These are phyloP conservation scores for Lyophyllum semitale DNA, from an alignment of 768 basidiomycete species.

Conservation along the genomic window DNA sequence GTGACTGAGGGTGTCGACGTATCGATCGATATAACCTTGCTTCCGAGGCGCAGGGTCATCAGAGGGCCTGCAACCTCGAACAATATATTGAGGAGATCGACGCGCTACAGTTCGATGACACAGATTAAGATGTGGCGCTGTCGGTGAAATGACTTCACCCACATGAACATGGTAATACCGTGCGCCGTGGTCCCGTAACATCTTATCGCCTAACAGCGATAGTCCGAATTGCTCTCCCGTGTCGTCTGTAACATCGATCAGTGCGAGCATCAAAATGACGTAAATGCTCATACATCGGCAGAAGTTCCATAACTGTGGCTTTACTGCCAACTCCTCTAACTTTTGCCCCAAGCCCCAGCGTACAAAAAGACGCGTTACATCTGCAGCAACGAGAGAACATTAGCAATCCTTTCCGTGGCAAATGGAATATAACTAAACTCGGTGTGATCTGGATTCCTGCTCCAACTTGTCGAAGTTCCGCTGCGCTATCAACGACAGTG, in stretches of 20 bases:
- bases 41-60: constrained; percentile 33
- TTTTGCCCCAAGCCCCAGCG: background rate
- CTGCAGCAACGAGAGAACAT: background rate
- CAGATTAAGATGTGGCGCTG: constrained; percentile 14
- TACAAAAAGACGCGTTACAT: background rate
- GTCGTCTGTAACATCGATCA: background rate
- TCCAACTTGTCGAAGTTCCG: background rate
- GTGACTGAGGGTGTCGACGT: constrained; percentile 18
- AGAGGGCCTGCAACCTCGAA: constrained; percentile 34
- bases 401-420: background rate
- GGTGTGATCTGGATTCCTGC: background rate
- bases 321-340: background rate
- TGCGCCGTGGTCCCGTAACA: constrained; percentile 28
- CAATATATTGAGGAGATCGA: constrained; percentile 45
- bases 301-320: background rate
- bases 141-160: constrained; percentile 1
- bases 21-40: constrained; percentile 33
- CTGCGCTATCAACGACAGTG: background rate
- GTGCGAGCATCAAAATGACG: background rate
- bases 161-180: constrained; percentile 36
- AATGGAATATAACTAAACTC: background rate
- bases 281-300: background rate
- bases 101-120: constrained; percentile 37
- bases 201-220: constrained; percentile 22
- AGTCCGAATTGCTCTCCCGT: constrained; percentile 28